Evolutionary conservation across 768 basidiomycete species (phyloP), one percentile per base, ranked within the genome.

Genomic region (Xerocomellus intermedius): DNA sequence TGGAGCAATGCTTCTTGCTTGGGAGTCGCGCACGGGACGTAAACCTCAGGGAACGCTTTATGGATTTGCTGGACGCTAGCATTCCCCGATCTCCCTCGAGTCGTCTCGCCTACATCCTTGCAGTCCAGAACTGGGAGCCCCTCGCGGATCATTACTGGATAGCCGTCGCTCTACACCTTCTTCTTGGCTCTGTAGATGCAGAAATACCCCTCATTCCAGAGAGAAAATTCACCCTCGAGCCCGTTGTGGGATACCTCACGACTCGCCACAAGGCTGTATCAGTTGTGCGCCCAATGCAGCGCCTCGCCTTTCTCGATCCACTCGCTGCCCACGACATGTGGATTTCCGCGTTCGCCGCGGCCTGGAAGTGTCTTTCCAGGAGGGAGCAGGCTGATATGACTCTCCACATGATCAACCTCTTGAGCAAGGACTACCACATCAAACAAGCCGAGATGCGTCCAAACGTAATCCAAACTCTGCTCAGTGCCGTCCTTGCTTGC

Each of bases 81-180:
- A 83, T 98, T 47, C 91, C 95, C 32, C 84, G 89, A 33, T 87
- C 89, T 2, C 79, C 97, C 12, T 82, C 83, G 54, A 85, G 81
- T 55, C 88, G 97, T 26, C 71, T 99, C 44, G 87, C 89, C 38
- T 98, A 95, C 69, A 85, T 98, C 59, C 77, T 96, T 37, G 94
- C 90, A 24, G 88, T 95, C 16, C 96, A 98, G 71, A 93, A 80
- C 63, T 99, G 97, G 97, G 97, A 98, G 53, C 83, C 87, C 2
- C 73, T 99, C 19, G 84, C 91, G 3, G 94, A 96, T 56, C 84
- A 90, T 51, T 93, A 97, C 64, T 99, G 97, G 97, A 87, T 95
- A 33, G 87, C 90, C 60, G 80, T 98, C 19, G 93, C 94, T 16
- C 76, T 98, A 26, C 89, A 96, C 64, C 84, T 98, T 33, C 75